Evolutionary conservation across 148 eudicot genomes (phyloP).

Genomic region (Fagopyrum homotropicum): DNA sequence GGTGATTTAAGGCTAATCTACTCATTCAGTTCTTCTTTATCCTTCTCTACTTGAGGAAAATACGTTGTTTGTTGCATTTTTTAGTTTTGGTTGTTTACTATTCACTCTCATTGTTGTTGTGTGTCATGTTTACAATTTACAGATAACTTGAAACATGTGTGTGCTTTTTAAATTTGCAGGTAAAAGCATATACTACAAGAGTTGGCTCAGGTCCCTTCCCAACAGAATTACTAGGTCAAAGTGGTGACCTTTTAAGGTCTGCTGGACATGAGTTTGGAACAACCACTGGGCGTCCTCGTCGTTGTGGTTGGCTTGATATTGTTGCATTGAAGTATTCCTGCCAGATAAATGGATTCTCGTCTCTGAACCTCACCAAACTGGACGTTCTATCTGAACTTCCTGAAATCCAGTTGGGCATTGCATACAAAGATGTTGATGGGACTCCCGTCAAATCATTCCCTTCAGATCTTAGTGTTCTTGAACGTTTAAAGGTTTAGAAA

Average conservation of each 20-base stretch:
- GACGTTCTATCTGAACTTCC: constrained; percentile 86
- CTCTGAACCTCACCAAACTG: constrained; percentile 84
- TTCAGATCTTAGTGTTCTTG: constrained; percentile 65
- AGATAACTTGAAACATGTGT: background rate
- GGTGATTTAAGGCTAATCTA: too few relatives aligned
- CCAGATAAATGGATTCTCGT: constrained; percentile 86
- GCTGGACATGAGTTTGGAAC: constrained; percentile 99
- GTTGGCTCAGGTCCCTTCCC: constrained; percentile 99
- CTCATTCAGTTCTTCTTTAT: too few relatives aligned
- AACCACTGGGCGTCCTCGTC: constrained; percentile 94
- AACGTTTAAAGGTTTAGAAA: constrained; percentile 49
- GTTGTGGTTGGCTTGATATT: constrained; percentile 97
- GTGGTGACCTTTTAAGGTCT: constrained; percentile 75
- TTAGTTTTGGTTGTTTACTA: too few relatives aligned
- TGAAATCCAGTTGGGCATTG: constrained; percentile 76
- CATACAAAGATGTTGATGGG: constrained; percentile 62
- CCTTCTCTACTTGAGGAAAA: too few relatives aligned
- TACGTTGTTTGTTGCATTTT: too few relatives aligned
- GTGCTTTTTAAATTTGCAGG: constrained; percentile 33
- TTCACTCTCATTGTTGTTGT: too few relatives aligned
- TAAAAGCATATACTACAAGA: constrained; percentile 95
- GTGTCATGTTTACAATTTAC: too few relatives aligned
- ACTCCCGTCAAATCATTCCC: constrained; percentile 74
- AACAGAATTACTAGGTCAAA: constrained; percentile 78
- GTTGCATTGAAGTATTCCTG: constrained; percentile 79